Base-by-base conservation (phyloP, 495 filamentous ascomycete species). In the Paragyromitra xinjiangensis region DNA sequence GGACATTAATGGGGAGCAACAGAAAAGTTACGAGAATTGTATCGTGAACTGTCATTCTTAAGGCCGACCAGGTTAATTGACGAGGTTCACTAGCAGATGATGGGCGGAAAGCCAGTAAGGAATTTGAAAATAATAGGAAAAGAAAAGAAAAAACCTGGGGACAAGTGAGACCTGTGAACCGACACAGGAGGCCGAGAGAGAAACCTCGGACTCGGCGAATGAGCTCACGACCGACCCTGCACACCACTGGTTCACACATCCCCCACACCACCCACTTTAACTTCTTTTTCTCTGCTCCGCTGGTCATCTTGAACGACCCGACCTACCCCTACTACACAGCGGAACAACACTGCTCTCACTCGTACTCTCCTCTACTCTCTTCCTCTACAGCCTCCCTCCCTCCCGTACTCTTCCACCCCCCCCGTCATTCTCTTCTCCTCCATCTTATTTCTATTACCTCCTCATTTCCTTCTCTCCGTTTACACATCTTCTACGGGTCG, bases 281-380 rank as follows among this genome's bases (percentile, higher is more conserved):
- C 59, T 59, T 59, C 73, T 76, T 74, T 74, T 64, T 72, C 73
- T 76, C 45, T 73, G 74, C 74, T 77, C 69, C 53, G 74, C 69
- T 77, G 74, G 74, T 77, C 61, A 77, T 77, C 68, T 74, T 74
- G 73, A 77, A 65, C 59, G 48, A 72, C 59, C 68, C 56, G 66
- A 56, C 67, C 68, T 76, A 50, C 68, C 69, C 73, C 58, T 76
- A 72, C 67, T 55, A 69, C 51, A 42, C 63, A n/a, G 22, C 24
- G 39, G 61, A 64, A 45, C 63, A 45, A 58, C 37, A 63, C 59
- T 44, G 3, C 39, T 19, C 56, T 61, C 56, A 48, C 39, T 69
- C 50, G 50, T 67, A 67, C 44, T 67, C 50, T 55, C 14, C 64
- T 50, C 22, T 40, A 55, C 48, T 73, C 53, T 58, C 5, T 75